phyloP scores from a whole-genome alignment of 805 yeast species.

The Kodamaea kakaduensis region DNA sequence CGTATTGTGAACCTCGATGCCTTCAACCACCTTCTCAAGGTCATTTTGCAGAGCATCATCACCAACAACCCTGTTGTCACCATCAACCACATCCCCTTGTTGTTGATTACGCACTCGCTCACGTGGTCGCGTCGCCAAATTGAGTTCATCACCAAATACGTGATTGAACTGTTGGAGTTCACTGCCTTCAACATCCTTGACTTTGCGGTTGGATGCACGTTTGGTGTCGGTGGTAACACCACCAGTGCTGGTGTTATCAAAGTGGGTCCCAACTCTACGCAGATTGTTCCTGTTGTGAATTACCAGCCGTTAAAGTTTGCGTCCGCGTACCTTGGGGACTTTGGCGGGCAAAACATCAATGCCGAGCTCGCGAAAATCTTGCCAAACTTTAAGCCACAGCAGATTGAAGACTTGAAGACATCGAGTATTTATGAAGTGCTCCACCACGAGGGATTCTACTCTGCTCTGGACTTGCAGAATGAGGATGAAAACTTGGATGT shows the following conservation, averaged over 20 bases:
- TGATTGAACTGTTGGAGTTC: slow-evolving; percentile 68
- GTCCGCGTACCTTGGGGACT: slow-evolving; percentile 35
- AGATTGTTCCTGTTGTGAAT: slow-evolving; percentile 75
- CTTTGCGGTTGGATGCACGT: slow-evolving; percentile 61
- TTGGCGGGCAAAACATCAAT: slow-evolving; percentile 72
- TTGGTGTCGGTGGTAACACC: slow-evolving; percentile 59
- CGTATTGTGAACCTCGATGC: slow-evolving; percentile 66
- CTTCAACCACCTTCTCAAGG: slow-evolving; percentile 56
- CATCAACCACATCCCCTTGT: slow-evolving; percentile 65
- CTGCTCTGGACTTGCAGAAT: slow-evolving; percentile 46
- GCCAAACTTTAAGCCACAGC: slow-evolving; percentile 53
- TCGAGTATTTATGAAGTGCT: slow-evolving; percentile 78
- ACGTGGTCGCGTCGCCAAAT: slow-evolving; percentile 65
- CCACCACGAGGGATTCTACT: slow-evolving; percentile 63
- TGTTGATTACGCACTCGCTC: slow-evolving; percentile 57
- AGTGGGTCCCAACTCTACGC: slow-evolving; percentile 71
- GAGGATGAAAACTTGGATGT: slow-evolving; percentile 73
- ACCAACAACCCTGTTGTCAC: slow-evolving; percentile 41
- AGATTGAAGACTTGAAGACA: slow-evolving; percentile 70
- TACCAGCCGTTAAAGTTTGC: slow-evolving; percentile 61
- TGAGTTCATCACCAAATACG: slow-evolving; percentile 70
- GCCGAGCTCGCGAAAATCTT: slow-evolving; percentile 46
- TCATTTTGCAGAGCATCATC: slow-evolving; percentile 37
- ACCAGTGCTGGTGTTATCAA: slow-evolving; percentile 74
- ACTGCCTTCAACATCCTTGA: slow-evolving; percentile 72